These are phyloP conservation scores for Pelargonium citronellum DNA, from an alignment of 441 rosid species.

Conservation along the genomic window DNA sequence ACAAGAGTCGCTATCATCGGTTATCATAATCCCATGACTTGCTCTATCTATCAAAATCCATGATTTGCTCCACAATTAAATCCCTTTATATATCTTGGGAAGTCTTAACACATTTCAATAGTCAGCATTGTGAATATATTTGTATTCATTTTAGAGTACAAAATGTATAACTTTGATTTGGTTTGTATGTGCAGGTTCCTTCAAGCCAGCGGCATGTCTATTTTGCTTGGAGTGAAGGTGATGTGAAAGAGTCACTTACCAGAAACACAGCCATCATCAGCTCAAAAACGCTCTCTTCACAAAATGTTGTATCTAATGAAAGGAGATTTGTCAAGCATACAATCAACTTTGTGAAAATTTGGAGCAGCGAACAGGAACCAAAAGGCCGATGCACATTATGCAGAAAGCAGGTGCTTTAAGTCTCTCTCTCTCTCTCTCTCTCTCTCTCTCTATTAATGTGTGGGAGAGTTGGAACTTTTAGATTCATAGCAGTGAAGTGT, in stretches of 20 bases:
- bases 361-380: slow-evolving; percentile 83
- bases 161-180: slow-evolving; percentile 16
- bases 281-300: slow-evolving; percentile 58
- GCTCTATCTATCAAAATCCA: no score
- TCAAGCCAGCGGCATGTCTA: slow-evolving; percentile 78
- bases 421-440: neutral
- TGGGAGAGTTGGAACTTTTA: neutral
- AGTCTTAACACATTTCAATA: no score
- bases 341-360: slow-evolving; percentile 71
- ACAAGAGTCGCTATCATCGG: no score
- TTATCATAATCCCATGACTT: no score
- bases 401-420: slow-evolving; percentile 65
- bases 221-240: slow-evolving; percentile 70
- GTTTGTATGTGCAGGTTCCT: slow-evolving; percentile 54
- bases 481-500: slow-evolving; percentile 1
- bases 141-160: slow-evolving; percentile 7
- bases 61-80: no score
- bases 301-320: slow-evolving; percentile 43
- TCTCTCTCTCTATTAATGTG: neutral
- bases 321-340: slow-evolving; percentile 66
- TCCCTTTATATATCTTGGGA: no score
- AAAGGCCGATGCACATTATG: slow-evolving; percentile 76
- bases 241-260: slow-evolving; percentile 37
- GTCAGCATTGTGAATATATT: neutral
- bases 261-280: slow-evolving; percentile 47